phyloP scores from a whole-genome alignment of 2,329 filamentous ascomycete species.

The Hypoxylon sp. region DNA sequence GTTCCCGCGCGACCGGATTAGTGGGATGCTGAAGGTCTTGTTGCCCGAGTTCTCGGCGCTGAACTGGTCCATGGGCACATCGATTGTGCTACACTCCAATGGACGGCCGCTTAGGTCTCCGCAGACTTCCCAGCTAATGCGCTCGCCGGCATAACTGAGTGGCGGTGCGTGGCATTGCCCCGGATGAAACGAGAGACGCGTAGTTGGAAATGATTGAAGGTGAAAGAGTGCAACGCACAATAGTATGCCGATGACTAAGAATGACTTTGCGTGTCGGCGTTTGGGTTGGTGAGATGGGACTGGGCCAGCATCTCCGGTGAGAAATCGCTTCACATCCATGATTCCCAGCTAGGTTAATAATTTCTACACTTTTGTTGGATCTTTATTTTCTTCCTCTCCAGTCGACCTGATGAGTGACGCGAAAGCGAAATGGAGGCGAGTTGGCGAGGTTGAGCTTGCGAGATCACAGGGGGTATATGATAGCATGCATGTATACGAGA shows the following conservation, averaged over 20 bases:
- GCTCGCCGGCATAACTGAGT: slow-evolving; percentile 51
- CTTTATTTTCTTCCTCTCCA: background rate
- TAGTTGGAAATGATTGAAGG: background rate
- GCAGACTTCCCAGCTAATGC: slow-evolving; percentile 55
- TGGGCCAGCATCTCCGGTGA: background rate
- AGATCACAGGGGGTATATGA: background rate
- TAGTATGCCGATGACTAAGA: background rate
- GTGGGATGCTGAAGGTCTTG: slow-evolving; percentile 58
- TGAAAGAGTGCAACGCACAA: background rate
- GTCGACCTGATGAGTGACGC: background rate
- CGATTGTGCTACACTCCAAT: slow-evolving; percentile 58
- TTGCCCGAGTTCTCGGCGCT: slow-evolving; percentile 47
- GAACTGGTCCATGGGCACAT: slow-evolving; percentile 62
- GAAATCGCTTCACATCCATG: background rate
- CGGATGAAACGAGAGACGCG: background rate
- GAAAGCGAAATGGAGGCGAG: background rate
- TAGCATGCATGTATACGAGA: too few species aligned
- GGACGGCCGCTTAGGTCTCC: slow-evolving; percentile 53
- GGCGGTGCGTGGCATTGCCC: background rate
- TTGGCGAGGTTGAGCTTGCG: background rate
- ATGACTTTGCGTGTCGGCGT: background rate
- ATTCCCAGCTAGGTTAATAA: background rate
- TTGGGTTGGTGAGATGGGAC: background rate
- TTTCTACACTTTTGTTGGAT: background rate
- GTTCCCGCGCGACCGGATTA: slow-evolving; percentile 58